Evolutionary conservation across 345 rosid species (phyloP).

Genomic region (Toxicodendron radicans): DNA sequence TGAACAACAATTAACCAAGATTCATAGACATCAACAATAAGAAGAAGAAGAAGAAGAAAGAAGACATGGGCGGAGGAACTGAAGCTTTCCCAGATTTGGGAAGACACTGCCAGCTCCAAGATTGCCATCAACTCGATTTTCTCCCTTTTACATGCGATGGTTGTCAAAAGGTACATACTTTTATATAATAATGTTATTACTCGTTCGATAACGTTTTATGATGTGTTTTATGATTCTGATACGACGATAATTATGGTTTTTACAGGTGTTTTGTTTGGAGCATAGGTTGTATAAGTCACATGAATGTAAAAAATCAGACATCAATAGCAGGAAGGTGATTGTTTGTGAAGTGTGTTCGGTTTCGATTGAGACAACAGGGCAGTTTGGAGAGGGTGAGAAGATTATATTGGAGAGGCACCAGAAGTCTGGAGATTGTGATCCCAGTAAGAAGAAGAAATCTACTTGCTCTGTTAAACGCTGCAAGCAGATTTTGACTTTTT

Average conservation of each 20-base stretch:
- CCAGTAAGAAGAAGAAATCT: slow-evolving; percentile 63
- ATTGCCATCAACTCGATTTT: slow-evolving; percentile 82
- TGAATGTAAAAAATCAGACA: slow-evolving; percentile 60
- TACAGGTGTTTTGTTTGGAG: slow-evolving; percentile 73
- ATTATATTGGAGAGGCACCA: slow-evolving; percentile 51
- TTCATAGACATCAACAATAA: not conserved
- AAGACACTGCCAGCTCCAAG: slow-evolving; percentile 63
- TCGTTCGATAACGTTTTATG: too few species aligned
- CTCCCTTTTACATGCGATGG: slow-evolving; percentile 74
- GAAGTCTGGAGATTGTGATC: slow-evolving; percentile 61
- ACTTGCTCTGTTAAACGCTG: slow-evolving; percentile 66
- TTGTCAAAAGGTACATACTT: slow-evolving; percentile 55
- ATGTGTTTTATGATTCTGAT: too few species aligned
- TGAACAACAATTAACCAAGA: not conserved
- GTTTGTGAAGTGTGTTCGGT: slow-evolving; percentile 69
- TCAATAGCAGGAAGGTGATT: slow-evolving; percentile 58
- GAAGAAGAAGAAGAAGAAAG: slow-evolving; percentile 5
- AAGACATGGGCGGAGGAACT: slow-evolving; percentile 67
- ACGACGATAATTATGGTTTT: not conserved
- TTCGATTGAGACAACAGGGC: slow-evolving; percentile 66
- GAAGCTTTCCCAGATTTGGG: slow-evolving; percentile 90
- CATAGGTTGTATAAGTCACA: slow-evolving; percentile 74
- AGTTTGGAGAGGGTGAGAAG: slow-evolving; percentile 40
- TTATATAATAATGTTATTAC: not conserved
- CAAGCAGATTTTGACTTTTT: slow-evolving; percentile 60